Evolutionary conservation across 1,139 yeast species (phyloP), one percentile per base, ranked within the genome.

Genomic region (Kazachstania sp.): DNA sequence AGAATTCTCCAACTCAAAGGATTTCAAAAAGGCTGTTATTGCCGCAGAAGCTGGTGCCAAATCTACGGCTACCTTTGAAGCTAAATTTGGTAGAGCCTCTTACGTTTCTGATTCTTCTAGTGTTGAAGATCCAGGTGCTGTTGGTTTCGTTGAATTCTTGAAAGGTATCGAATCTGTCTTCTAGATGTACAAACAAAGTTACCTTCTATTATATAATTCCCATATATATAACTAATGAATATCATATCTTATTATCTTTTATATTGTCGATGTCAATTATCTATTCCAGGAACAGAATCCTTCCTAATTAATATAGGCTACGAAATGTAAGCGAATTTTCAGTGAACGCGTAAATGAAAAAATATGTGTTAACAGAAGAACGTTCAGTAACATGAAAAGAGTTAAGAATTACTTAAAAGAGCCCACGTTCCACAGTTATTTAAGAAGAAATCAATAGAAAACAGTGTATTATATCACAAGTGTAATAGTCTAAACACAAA

Each of bases 111-210:
- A 71, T 39, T 70, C 77, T 18, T 61, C 68, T 3, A 80, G 80
- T n/a, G 74, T 88, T 37, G 95, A 96, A 2, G 97, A 90, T 60
- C 97, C 97, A 2, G 97, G 97, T 56, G 97, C 97, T 1, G 78
- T 83, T 47, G 94, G 94, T 6, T 68, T 84, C 15, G 81, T 83
- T 44, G 86, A 83, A 26, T 71, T 83, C 48, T 67, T 83, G 46
- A 77, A 78, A 53, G 90, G 90, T 40, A 59, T 66, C 19, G 58
- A 59, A 43, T 48, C 51, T 3, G 48, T 49, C 7, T 44, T 50
- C 5, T 52, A 41, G 19, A 29, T 15, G 7, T 5, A 4, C 36
- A 9, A 23, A 23, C 8, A 7, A 2, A 23, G 8, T 23, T 23
- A 2, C 5, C 28, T 9, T 23, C 28, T 7, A 23, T 23, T 23